phyloP scores from a whole-genome alignment of 2,329 filamentous ascomycete genomes.

The Aspergillus jensenii region DNA sequence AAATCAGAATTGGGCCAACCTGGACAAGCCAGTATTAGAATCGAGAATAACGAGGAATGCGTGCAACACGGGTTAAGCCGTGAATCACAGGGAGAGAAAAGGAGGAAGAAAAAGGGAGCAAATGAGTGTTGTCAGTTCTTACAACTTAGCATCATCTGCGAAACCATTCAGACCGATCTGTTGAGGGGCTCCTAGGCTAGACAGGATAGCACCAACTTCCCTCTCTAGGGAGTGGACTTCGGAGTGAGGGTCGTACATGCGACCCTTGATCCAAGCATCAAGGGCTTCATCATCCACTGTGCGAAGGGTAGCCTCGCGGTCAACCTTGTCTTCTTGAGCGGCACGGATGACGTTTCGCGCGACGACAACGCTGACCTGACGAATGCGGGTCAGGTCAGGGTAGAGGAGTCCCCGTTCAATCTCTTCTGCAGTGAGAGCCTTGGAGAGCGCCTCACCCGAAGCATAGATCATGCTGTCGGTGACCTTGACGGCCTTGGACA shows the following conservation, averaged over 20 bases:
- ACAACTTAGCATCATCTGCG: constrained; percentile 34
- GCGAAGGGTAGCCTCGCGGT: constrained; percentile 47
- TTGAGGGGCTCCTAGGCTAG: constrained; percentile 29
- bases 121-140: constrained; percentile 18
- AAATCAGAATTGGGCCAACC: constrained; percentile 19
- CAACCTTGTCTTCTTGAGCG: constrained; percentile 76
- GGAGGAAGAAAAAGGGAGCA: constrained; percentile 1
- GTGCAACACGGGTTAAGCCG: not conserved
- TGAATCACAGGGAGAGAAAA: not conserved
- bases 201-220: constrained; percentile 46
- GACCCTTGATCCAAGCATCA: constrained; percentile 48
- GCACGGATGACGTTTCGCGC: constrained; percentile 92
- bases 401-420: constrained; percentile 82
- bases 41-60: constrained; percentile 2
- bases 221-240: constrained; percentile 49
- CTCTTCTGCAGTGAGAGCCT: constrained; percentile 77
- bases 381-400: constrained; percentile 84
- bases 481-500: constrained; percentile 80
- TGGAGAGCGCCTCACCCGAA: constrained; percentile 77
- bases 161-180: constrained; percentile 22
- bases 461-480: constrained; percentile 98
- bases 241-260: constrained; percentile 51
- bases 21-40: constrained; percentile 18
- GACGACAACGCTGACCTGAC: constrained; percentile 83
- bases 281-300: constrained; percentile 44